Base-by-base conservation (phyloP, 345 rosid species). In the Eutrema heterophyllum region DNA sequence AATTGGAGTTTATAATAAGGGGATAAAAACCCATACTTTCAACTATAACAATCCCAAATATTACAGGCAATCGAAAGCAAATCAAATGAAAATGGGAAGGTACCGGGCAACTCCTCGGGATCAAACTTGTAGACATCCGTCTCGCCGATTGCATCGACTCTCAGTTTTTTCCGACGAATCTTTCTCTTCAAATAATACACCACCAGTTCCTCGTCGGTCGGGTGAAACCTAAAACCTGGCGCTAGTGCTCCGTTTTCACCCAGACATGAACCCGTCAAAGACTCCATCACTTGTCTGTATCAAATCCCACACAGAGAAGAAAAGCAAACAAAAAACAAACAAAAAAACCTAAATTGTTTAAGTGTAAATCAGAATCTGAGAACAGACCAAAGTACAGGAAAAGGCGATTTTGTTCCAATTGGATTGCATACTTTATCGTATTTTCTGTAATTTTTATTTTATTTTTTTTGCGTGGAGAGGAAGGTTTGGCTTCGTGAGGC, bases 81-180 rank as follows among this genome's bases (percentile, higher is more conserved):
- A 18, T 33, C 2, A 35, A 36, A 38, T 36, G 63, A 36, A 57
- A 57, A 35, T 35, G 52, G 26, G 52, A 49, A 41, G 9, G 27
- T 72, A 94, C 98, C 95, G 13, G 97, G 97, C 59, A 94, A 69
- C 30, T 91, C 98, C 83, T 94, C 93, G 27, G 97, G 98, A 81
- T 89, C 96, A 84, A 85, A 89, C 77, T 91, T 94, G 80, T 94
- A 94, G 56, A 91, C 96, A 80, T 94, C 98, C 4, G 81, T 78
- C 54, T 86, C 98, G 29, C 86, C 74, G 53, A 94, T 87, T 45
- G 90, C 84, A 72, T 82, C 77, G 13, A 86, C 83, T 79, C 78
- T 82, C 35, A 88, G 72, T 81, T 70, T 85, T 29, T 59, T 78
- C 61, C 76, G 78, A 38, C 95, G 87, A 76, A 91, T 86, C 87